Conservation (phyloP, 2,329 filamentous ascomycete species). For the Neofusicoccum kwambonambiense region DNA sequence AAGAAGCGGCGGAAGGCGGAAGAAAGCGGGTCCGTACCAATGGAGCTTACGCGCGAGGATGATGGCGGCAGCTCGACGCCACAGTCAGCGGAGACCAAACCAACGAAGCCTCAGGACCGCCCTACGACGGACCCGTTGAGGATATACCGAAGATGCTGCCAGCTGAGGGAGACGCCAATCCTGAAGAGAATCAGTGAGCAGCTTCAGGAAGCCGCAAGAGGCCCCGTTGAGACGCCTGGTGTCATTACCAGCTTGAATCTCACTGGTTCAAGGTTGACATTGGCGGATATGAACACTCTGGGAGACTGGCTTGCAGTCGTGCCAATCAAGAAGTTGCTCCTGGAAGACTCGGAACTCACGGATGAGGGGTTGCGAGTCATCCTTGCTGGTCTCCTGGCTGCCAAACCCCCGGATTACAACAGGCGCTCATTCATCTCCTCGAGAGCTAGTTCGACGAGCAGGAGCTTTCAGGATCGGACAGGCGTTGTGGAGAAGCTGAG, state of each 20-base stretch:
- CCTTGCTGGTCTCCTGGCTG: constrained; percentile 79
- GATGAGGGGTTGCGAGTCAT: constrained; percentile 87
- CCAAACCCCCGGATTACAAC: constrained; percentile 64
- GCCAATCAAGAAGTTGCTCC: constrained; percentile 78
- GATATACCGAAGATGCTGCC: constrained; percentile 92
- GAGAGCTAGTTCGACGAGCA: constrained; percentile 24
- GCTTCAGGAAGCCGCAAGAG: constrained; percentile 69
- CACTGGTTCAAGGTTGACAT: constrained; percentile 77
- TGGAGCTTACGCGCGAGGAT: constrained; percentile 71
- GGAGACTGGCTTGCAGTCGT: constrained; percentile 94
- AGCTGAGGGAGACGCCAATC: constrained; percentile 87
- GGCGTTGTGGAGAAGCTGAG: constrained; percentile 84
- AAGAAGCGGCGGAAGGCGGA: constrained; percentile 81
- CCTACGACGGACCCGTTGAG: constrained; percentile 89
- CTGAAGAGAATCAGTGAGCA: constrained; percentile 90
- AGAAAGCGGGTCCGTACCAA: constrained; percentile 80
- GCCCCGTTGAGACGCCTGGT: constrained; percentile 63
- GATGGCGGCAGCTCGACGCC: constrained; percentile 42
- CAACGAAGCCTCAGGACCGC: constrained; percentile 57
- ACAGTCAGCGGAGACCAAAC: constrained; percentile 28
- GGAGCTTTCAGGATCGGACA: constrained; percentile 46
- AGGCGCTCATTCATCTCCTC: constrained; percentile 32
- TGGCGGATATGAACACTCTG: constrained; percentile 80
- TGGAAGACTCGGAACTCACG: constrained; percentile 83
- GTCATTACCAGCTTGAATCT: constrained; percentile 80